These are phyloP conservation scores for Ophiostoma quercus DNA, from an alignment of 2,329 filamentous ascomycete genomes.

Conservation along the genomic window DNA sequence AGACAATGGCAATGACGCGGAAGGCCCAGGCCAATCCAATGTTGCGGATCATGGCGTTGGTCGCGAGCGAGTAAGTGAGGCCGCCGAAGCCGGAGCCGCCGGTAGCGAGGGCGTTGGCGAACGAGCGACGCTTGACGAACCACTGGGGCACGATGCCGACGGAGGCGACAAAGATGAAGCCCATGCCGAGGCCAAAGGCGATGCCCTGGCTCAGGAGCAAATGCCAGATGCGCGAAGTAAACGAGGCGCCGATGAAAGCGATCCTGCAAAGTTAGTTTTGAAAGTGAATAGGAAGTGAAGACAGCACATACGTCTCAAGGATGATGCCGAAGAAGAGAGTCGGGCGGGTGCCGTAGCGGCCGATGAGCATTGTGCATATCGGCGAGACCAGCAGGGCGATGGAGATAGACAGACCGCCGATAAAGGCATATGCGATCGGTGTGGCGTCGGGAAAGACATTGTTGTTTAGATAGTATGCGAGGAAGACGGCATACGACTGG, in stretches of 20 bases:
- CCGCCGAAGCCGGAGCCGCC: slow-evolving; percentile 73
- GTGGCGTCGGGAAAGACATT: slow-evolving; percentile 59
- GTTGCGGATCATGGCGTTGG: slow-evolving; percentile 61
- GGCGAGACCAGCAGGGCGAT: slow-evolving; percentile 64
- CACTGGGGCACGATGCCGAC: slow-evolving; percentile 67
- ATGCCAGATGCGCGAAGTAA: slow-evolving; percentile 65
- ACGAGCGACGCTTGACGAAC: slow-evolving; percentile 62
- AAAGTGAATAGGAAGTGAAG: background rate
- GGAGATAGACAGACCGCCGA: slow-evolving; percentile 66
- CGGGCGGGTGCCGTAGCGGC: slow-evolving; percentile 56
- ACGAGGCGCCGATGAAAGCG: slow-evolving; percentile 65
- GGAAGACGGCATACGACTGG: slow-evolving; percentile 53
- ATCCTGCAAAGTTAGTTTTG: slow-evolving; percentile 31
- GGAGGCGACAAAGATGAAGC: slow-evolving; percentile 65
- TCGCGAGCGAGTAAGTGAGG: slow-evolving; percentile 60
- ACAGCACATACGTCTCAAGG: slow-evolving; percentile 49
- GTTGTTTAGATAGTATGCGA: slow-evolving; percentile 53
- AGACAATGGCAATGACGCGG: slow-evolving; percentile 58
- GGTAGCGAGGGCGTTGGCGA: slow-evolving; percentile 64
- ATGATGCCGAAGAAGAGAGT: slow-evolving; percentile 61
- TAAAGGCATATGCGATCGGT: slow-evolving; percentile 65
- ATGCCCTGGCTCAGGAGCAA: slow-evolving; percentile 70
- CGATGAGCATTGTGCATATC: slow-evolving; percentile 56
- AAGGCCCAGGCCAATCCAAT: slow-evolving; percentile 64
- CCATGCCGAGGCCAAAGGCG: slow-evolving; percentile 73